Percentiles rank a stretch among this genome's conserved stretches.
Evolutionary conservation across 495 filamentous ascomycete genomes (phyloP).

Genomic region (Delitschia confertaspora): DNA sequence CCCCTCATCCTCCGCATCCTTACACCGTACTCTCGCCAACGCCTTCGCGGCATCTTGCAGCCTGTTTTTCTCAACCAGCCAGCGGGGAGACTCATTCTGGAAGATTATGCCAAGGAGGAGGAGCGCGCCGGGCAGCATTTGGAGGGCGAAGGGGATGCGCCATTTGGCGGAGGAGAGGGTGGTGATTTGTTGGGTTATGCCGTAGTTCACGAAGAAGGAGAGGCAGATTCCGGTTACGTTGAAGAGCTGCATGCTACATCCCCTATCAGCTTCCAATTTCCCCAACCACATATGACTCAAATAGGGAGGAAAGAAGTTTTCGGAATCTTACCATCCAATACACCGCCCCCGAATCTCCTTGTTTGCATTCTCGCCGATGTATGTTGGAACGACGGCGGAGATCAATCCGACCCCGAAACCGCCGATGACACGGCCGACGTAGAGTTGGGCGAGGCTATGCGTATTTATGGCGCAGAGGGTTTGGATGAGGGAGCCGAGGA

Average conservation of each 20-base stretch:
- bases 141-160: conserved; percentile 50
- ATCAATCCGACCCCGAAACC: conserved; percentile 37
- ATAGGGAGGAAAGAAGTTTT: no score
- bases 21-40: conserved; percentile 54
- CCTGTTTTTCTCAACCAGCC: conserved; percentile 51
- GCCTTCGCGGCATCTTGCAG: conserved; percentile 49
- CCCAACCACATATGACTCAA: no score
- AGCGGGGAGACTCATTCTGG: conserved; percentile 55
- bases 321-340: conserved; percentile 28
- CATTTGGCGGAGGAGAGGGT: conserved; percentile 41
- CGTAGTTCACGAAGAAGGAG: conserved; percentile 36
- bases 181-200: conserved; percentile 41
- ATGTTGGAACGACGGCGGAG: conserved; percentile 37
- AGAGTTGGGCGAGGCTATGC: conserved; percentile 27
- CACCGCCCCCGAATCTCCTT: conserved; percentile 38
- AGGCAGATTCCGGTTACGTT: conserved; percentile 28
- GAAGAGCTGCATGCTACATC: conserved; percentile 26
- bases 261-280: conserved; percentile 19
- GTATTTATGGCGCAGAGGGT: conserved; percentile 30
- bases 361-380: conserved; percentile 39
- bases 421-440: conserved; percentile 36
- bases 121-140: conserved; percentile 47
- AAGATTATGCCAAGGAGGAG: conserved; percentile 42
- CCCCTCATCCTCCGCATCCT: conserved; percentile 48
- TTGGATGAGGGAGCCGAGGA: conserved; percentile 32